phyloP scores from a whole-genome alignment of 768 basidiomycete species.

The Suillus subalutaceus region DNA sequence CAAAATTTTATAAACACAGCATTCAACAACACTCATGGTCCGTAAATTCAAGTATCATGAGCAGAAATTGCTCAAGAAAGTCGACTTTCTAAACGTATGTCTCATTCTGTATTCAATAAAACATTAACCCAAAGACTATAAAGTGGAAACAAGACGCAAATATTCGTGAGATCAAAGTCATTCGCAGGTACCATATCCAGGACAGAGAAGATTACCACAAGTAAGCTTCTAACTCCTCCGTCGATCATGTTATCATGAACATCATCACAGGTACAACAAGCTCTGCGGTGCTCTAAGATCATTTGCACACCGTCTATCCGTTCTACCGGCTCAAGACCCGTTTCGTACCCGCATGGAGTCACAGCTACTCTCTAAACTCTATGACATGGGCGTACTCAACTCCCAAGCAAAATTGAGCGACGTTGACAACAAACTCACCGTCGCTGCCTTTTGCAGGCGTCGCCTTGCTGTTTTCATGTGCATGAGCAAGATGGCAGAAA shows the following conservation, averaged over 20 bases:
- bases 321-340: conserved; percentile 88
- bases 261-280: conserved; percentile 79
- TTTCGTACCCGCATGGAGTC: conserved; percentile 84
- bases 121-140: not conserved
- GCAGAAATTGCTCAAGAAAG: conserved; percentile 91
- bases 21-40: conserved; percentile 55
- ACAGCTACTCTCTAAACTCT: conserved; percentile 90
- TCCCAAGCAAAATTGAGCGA: conserved; percentile 88
- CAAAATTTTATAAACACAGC: conserved; percentile 7
- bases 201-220: conserved; percentile 94
- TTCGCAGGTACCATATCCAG: conserved; percentile 95
- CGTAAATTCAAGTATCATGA: conserved; percentile 96
- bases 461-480: conserved; percentile 92
- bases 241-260: conserved; percentile 8
- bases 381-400: conserved; percentile 95
- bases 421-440: conserved; percentile 92
- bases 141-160: conserved; percentile 98
- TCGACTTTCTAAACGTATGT: conserved; percentile 92
- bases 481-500: conserved; percentile 92
- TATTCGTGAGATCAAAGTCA: conserved; percentile 88
- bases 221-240: conserved; percentile 37
- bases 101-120: not conserved
- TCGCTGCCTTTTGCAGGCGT: conserved; percentile 90
- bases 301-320: conserved; percentile 83
- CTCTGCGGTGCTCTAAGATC: conserved; percentile 86